These are phyloP conservation scores for Onygenales sp. DNA, from an alignment of 2,329 filamentous ascomycete species.

Conservation along the genomic window DNA sequence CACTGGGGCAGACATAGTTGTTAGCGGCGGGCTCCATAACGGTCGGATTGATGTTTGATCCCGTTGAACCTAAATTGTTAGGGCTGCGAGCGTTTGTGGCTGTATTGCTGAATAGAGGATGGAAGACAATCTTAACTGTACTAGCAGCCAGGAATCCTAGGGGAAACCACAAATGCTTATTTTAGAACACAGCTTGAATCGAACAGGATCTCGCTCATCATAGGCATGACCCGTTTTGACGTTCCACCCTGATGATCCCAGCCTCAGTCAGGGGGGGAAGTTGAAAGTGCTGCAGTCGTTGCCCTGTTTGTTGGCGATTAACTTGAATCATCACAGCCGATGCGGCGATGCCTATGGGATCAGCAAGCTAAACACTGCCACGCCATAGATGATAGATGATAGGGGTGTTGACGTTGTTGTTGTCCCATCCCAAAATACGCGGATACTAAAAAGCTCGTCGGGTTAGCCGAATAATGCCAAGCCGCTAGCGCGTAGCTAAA, in stretches of 20 bases:
- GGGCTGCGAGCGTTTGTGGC: too few species aligned
- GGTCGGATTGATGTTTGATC: conserved; percentile 21
- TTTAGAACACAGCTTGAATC: neutral
- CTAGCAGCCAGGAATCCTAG: conserved; percentile 6
- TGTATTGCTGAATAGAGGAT: conserved; percentile 1
- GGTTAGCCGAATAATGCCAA: too few species aligned
- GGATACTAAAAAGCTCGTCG: too few species aligned
- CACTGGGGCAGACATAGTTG: conserved; percentile 35
- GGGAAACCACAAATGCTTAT: neutral
- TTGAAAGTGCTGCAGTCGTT: too few species aligned
- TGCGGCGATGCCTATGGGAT: too few species aligned
- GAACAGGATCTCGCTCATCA: neutral
- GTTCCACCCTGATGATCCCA: conserved; percentile 3
- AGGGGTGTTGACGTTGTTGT: too few species aligned
- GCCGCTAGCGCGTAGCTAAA: too few species aligned
- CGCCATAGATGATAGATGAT: too few species aligned
- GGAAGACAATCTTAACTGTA: conserved; percentile 10
- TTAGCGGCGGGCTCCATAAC: conserved; percentile 36
- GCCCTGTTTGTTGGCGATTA: too few species aligned
- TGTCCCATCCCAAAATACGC: too few species aligned
- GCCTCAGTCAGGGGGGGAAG: neutral
- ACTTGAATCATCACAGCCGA: too few species aligned
- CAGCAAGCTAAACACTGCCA: too few species aligned
- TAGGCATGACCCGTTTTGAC: neutral
- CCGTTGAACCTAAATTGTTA: neutral